Percentiles rank a stretch among this genome's conserved stretches.
Conservation (phyloP, 2,329 filamentous ascomycete genomes). For the Curvularia verruculosa region DNA sequence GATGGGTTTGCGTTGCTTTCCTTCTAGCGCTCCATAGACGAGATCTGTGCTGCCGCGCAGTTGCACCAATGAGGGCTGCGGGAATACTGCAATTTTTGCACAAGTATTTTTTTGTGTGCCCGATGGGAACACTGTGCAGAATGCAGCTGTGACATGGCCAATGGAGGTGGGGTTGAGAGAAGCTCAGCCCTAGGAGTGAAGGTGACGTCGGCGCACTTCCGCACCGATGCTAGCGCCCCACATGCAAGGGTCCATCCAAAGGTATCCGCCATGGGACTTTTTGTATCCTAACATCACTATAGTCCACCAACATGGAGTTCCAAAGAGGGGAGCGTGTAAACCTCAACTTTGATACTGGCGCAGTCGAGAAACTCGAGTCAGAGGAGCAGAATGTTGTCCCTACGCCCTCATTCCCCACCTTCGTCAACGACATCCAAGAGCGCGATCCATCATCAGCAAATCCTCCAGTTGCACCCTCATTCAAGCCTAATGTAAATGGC, state of each 20-base stretch:
- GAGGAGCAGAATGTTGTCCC: constrained; percentile 23
- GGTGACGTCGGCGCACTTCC: constrained; percentile 1
- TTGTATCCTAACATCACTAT: constrained; percentile 8
- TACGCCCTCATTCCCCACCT: constrained; percentile 36
- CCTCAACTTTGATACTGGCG: constrained; percentile 64
- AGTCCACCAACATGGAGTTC: constrained; percentile 47
- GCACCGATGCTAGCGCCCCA: constrained; percentile 1
- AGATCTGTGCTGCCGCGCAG: background rate
- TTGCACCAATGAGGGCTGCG: background rate
- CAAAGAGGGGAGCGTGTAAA: constrained; percentile 66
- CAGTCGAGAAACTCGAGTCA: constrained; percentile 50
- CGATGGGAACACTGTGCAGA: background rate
- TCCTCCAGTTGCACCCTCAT: constrained; percentile 67
- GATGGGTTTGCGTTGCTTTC: background rate
- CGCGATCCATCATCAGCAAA: constrained; percentile 66
- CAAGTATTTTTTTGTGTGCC: background rate
- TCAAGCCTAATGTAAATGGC: constrained; percentile 65
- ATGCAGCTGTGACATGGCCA: background rate
- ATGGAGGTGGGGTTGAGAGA: background rate
- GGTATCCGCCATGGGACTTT: constrained; percentile 4
- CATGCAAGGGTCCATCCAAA: constrained; percentile 12
- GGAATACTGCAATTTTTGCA: background rate
- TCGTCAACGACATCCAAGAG: constrained; percentile 81
- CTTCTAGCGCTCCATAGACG: no score
- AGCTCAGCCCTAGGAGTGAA: background rate